Conservation (phyloP, 1,139 yeast species). For the Saccharomyces uvarum region DNA sequence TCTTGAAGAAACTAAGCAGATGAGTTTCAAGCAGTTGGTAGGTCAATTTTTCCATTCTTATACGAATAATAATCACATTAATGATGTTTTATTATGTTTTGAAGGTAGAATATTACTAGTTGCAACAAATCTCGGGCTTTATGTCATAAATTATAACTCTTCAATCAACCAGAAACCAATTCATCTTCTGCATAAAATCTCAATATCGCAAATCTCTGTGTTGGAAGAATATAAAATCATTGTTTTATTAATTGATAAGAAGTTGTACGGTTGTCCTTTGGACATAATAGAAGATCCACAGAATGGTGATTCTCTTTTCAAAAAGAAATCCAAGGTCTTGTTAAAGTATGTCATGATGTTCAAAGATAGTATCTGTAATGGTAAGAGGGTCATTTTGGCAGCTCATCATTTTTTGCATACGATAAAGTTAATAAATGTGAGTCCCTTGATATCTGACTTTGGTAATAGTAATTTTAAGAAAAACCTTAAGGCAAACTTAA, state of each 20-base stretch:
- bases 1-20: slow-evolving; percentile 44
- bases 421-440: slow-evolving; percentile 5
- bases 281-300: slow-evolving; percentile 57
- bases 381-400: slow-evolving; percentile 77
- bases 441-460: background rate
- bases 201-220: slow-evolving; percentile 81
- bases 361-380: slow-evolving; percentile 83
- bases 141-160: background rate
- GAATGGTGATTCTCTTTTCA: slow-evolving; percentile 40
- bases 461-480: slow-evolving; percentile 39
- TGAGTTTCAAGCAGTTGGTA: background rate
- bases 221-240: slow-evolving; percentile 81
- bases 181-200: slow-evolving; percentile 60
- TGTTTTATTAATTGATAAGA: slow-evolving; percentile 72
- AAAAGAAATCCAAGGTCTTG: slow-evolving; percentile 64
- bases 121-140: background rate
- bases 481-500: slow-evolving; percentile 52
- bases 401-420: slow-evolving; percentile 49
- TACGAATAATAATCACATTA: slow-evolving; percentile 1
- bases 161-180: slow-evolving; percentile 39
- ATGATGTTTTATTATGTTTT: background rate
- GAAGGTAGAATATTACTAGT: background rate
- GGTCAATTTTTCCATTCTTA: background rate
- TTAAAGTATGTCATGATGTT: slow-evolving; percentile 78
- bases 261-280: slow-evolving; percentile 71